These are phyloP conservation scores for Globisporangium lucens DNA, from an alignment of 352 stramenopile genomes.

Conservation along the genomic window DNA sequence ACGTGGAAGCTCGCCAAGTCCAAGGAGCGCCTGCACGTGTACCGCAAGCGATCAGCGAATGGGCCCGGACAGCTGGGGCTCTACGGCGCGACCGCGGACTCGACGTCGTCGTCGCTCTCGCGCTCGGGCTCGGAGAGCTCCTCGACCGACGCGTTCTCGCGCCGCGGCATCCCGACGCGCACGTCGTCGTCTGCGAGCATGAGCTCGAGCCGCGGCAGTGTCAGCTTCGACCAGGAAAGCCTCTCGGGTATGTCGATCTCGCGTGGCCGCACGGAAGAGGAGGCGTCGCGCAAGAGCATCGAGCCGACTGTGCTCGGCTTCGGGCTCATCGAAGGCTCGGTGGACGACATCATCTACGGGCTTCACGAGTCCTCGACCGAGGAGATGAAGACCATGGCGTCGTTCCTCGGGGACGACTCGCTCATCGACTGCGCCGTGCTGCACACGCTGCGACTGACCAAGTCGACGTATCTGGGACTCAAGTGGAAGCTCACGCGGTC, in stretches of 20 bases:
- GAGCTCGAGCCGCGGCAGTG: constrained; percentile 11
- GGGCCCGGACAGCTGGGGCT: constrained; percentile 36
- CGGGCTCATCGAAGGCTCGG: constrained; percentile 36
- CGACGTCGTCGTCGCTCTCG: constrained; percentile 21
- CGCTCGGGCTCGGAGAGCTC: constrained; percentile 23
- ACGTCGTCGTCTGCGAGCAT: constrained; percentile 17
- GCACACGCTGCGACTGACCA: constrained; percentile 49
- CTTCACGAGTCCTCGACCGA: constrained; percentile 47
- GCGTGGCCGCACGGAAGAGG: constrained; percentile 13
- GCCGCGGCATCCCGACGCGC: constrained; percentile 12
- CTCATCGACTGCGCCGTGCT: constrained; percentile 65
- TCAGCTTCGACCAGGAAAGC: constrained; percentile 25
- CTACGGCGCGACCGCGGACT: constrained; percentile 20
- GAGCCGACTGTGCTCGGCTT: constrained; percentile 46
- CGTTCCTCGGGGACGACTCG: constrained; percentile 49
- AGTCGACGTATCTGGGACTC: constrained; percentile 58
- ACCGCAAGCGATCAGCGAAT: constrained; percentile 36
- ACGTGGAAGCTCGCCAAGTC: constrained; percentile 69
- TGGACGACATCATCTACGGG: constrained; percentile 57
- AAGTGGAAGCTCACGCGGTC: constrained; percentile 75
- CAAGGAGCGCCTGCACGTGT: constrained; percentile 65
- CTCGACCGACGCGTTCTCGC: constrained; percentile 6
- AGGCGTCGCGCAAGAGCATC: constrained; percentile 45
- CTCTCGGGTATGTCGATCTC: constrained; percentile 28
- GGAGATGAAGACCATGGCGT: constrained; percentile 56